Evolutionary conservation across 352 stramenopile species (phyloP).

Genomic region (Pythium monospermum): DNA sequence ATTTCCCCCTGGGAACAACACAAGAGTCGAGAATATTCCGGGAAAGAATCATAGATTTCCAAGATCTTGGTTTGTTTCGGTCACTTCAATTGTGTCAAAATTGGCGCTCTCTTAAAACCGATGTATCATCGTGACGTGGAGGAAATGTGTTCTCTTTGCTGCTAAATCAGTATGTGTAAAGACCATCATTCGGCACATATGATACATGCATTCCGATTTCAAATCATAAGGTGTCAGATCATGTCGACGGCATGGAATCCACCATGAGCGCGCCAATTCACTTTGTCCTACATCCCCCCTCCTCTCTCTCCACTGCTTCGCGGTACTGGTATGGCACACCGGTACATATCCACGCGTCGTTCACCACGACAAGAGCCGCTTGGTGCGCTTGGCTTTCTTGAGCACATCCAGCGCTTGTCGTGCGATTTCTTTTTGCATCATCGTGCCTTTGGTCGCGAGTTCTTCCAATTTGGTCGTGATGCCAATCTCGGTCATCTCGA

Average conservation of each 20-base stretch:
- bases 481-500: too few species aligned
- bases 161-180: constrained; percentile 5
- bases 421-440: neutral
- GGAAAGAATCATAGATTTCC: constrained; percentile 11
- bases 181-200: too few species aligned
- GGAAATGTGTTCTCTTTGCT: neutral
- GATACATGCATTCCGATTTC: too few species aligned
- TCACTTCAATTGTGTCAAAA: constrained; percentile 17
- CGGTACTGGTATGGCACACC: too few species aligned
- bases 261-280: too few species aligned
- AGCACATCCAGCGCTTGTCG: neutral
- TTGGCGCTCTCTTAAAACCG: constrained; percentile 16
- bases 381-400: neutral
- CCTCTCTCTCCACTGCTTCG: too few species aligned
- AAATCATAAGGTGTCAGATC: too few species aligned
- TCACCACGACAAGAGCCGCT: too few species aligned
- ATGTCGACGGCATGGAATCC: too few species aligned
- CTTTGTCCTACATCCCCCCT: too few species aligned
- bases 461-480: too few species aligned
- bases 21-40: constrained; percentile 23
- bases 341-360: too few species aligned
- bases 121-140: constrained; percentile 16
- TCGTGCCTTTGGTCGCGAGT: neutral
- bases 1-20: neutral
- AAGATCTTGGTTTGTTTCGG: constrained; percentile 10